Conservation (phyloP, 495 filamentous ascomycete genomes). For the Massariosphaeria phaeospora region DNA sequence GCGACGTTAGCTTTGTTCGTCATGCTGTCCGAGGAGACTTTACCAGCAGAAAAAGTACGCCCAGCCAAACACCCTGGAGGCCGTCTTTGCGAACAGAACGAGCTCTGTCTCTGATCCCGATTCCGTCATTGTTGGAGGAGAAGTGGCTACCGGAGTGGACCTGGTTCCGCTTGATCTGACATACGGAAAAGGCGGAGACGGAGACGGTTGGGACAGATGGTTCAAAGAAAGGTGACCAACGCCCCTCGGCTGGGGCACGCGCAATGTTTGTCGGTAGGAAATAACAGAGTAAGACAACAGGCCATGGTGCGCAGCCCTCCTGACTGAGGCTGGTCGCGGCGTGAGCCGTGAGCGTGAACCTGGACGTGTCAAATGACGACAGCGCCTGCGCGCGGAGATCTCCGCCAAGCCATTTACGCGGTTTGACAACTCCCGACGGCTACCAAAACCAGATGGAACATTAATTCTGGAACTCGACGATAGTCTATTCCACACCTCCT, state of each 20-base stretch:
- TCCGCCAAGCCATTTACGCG: too few species aligned
- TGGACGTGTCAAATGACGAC: too few species aligned
- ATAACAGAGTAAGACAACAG: not conserved
- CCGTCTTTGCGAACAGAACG: constrained; percentile 23
- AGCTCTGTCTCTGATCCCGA: constrained; percentile 4
- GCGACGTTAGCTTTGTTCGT: not conserved
- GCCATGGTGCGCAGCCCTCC: not conserved
- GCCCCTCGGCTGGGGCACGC: not conserved
- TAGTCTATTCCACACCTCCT: too few species aligned
- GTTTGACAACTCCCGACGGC: too few species aligned
- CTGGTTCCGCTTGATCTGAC: not conserved
- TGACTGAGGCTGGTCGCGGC: not conserved
- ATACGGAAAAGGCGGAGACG: not conserved
- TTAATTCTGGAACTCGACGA: too few species aligned
- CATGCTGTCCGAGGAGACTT: constrained; percentile 39
- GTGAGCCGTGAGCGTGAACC: constrained; percentile 1
- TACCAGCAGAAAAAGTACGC: constrained; percentile 39
- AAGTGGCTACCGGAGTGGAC: not conserved
- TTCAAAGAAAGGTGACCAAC: not conserved
- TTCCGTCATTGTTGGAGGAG: not conserved
- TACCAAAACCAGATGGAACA: too few species aligned
- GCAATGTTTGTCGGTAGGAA: not conserved
- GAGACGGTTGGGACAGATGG: not conserved
- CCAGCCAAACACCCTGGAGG: constrained; percentile 33
- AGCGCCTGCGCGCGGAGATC: too few species aligned